Evolutionary conservation across 2,329 filamentous ascomycete species (phyloP).

Genomic region (Neopestalotiopsis sp.): DNA sequence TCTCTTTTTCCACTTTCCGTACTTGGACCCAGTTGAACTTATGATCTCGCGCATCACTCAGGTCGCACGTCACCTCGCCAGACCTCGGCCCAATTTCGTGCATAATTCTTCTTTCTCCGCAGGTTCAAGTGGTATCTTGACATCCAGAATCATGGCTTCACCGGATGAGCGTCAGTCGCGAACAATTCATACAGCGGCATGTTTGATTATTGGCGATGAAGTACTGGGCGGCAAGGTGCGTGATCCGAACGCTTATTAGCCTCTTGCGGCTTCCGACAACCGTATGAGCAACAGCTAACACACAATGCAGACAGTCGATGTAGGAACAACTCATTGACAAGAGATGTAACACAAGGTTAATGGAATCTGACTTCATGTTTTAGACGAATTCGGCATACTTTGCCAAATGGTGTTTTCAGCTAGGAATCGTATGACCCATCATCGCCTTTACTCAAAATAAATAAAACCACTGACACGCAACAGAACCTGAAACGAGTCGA

Average conservation of each 20-base stretch:
- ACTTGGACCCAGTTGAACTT: constrained; percentile 19
- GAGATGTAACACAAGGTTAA: not conserved
- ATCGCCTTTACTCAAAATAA: not conserved
- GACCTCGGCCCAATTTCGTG: constrained; percentile 62
- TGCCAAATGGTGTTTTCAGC: constrained; percentile 67
- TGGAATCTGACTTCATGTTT: constrained; percentile 18
- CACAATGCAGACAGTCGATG: constrained; percentile 34
- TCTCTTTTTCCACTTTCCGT: constrained; percentile 1
- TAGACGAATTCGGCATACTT: constrained; percentile 69
- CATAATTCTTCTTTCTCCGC: constrained; percentile 48
- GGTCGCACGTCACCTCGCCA: constrained; percentile 72
- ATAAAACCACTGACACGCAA: constrained; percentile 18
- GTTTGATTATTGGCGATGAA: constrained; percentile 96
- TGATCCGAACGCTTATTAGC: not conserved
- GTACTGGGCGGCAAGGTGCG: constrained; percentile 89
- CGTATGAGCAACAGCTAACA: constrained; percentile 19
- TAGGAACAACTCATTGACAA: constrained; percentile 30
- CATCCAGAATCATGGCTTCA: constrained; percentile 50
- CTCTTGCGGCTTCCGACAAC: not conserved
- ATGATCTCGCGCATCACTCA: constrained; percentile 83
- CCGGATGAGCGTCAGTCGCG: constrained; percentile 62
- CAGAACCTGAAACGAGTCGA: constrained; percentile 83
- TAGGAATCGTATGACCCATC: constrained; percentile 57
- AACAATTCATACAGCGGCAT: constrained; percentile 87
- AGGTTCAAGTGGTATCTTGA: constrained; percentile 28